Conservation (phyloP, 164 flowering plant genomes). For the Vitis amurensis region DNA sequence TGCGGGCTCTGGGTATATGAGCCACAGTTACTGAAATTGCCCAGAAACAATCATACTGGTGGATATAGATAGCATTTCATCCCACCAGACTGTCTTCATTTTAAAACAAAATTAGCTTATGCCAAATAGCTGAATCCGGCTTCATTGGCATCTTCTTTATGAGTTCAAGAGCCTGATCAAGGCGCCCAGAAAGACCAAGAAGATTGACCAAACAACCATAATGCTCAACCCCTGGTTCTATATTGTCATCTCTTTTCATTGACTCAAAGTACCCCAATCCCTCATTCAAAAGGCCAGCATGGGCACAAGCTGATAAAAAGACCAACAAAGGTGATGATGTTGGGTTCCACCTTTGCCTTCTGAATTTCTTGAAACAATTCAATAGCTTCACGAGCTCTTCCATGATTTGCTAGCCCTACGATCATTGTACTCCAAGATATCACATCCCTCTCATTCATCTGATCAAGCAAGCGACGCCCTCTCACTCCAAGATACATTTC, state of each 20-base stretch:
- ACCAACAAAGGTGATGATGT: slow-evolving; percentile 49
- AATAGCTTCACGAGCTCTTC: slow-evolving; percentile 45
- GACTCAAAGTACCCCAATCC: slow-evolving; percentile 40
- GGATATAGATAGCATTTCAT: no score
- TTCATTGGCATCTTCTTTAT: slow-evolving; percentile 47
- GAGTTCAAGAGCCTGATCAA: slow-evolving; percentile 35
- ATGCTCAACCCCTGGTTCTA: slow-evolving; percentile 48
- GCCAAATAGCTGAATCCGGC: slow-evolving; percentile 55
- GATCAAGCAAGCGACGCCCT: slow-evolving; percentile 37
- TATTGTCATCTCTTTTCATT: slow-evolving; percentile 31
- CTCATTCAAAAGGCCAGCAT: slow-evolving; percentile 46
- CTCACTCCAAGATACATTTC: no score
- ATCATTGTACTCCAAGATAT: slow-evolving; percentile 66
- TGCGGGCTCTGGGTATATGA: no score
- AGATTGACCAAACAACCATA: slow-evolving; percentile 53
- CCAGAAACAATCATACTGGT: no score
- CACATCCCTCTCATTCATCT: slow-evolving; percentile 37
- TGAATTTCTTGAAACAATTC: slow-evolving; percentile 44
- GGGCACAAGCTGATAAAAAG: slow-evolving; percentile 51
- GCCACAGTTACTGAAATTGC: no score
- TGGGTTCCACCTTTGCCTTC: slow-evolving; percentile 35
- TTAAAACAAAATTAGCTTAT: neutral
- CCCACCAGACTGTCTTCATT: neutral
- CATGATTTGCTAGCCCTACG: slow-evolving; percentile 51
- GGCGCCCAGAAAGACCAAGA: slow-evolving; percentile 43